phyloP scores from a whole-genome alignment of 2,329 filamentous ascomycete species.

The Pyrenochaeta sp. region DNA sequence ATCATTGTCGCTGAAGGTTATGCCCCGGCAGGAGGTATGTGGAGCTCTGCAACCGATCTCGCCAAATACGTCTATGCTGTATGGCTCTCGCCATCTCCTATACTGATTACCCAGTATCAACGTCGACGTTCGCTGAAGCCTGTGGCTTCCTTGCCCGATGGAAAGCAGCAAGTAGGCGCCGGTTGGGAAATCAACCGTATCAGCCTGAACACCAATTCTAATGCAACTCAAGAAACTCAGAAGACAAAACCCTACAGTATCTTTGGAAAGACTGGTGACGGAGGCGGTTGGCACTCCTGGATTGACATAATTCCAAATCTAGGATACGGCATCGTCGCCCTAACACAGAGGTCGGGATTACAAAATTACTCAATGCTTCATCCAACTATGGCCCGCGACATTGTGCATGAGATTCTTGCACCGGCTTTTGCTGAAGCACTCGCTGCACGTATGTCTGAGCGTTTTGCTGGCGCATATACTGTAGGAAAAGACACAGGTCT shows the following conservation, averaged over 20 bases:
- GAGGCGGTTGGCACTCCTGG: slow-evolving; percentile 42
- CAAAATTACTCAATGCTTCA: slow-evolving; percentile 24
- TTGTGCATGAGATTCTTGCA: slow-evolving; percentile 32
- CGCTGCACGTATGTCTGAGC: slow-evolving; percentile 12
- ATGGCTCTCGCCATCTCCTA: slow-evolving; percentile 33
- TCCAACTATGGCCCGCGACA: slow-evolving; percentile 20
- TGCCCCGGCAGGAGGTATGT: slow-evolving; percentile 42
- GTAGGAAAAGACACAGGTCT: slow-evolving; percentile 28
- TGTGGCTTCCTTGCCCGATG: slow-evolving; percentile 30
- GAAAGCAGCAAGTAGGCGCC: slow-evolving; percentile 36
- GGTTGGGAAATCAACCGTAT: slow-evolving; percentile 41
- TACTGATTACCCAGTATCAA: slow-evolving; percentile 32
- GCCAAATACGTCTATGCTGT: slow-evolving; percentile 31
- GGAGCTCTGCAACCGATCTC: slow-evolving; percentile 43
- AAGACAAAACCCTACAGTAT: slow-evolving; percentile 32
- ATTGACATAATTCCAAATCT: slow-evolving; percentile 41
- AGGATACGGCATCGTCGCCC: slow-evolving; percentile 39
- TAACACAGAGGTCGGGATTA: slow-evolving; percentile 27
- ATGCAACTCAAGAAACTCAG: slow-evolving; percentile 2
- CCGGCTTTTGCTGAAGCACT: slow-evolving; percentile 37
- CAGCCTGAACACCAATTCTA: slow-evolving; percentile 16
- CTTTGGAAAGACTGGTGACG: slow-evolving; percentile 44
- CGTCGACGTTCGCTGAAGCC: slow-evolving; percentile 35
- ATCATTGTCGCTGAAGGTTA: slow-evolving; percentile 39
- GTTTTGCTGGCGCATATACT: slow-evolving; percentile 35